A percentile compares a stretch with the other conserved stretches of the same genome.
These are phyloP conservation scores for Obelidium mucronatum DNA, from an alignment of 192 early-diverging fungal genomes.

Conservation along the genomic window DNA sequence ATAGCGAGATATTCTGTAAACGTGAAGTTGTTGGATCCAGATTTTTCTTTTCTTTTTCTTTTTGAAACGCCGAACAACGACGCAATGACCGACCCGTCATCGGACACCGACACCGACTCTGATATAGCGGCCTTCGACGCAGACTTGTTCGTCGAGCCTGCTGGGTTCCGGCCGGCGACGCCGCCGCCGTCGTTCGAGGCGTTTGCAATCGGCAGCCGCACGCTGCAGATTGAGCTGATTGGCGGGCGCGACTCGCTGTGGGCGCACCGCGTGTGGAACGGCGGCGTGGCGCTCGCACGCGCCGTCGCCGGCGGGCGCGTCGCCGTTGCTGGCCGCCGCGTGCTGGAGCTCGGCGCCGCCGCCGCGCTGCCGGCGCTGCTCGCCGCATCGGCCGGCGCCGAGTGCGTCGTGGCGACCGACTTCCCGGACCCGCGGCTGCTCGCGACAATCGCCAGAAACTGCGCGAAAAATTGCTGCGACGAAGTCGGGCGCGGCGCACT, in stretches of 20 bases:
- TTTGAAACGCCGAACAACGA: too few relatives aligned
- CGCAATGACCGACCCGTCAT: too few relatives aligned
- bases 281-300: constrained; percentile 56
- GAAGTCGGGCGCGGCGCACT: constrained; percentile 13
- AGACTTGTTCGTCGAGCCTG: neutral
- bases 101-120: too few relatives aligned
- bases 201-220: neutral
- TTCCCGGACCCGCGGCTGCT: constrained; percentile 81
- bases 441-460: constrained; percentile 78
- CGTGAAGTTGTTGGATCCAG: too few relatives aligned
- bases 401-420: constrained; percentile 69
- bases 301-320: constrained; percentile 76
- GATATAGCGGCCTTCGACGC: too few relatives aligned
- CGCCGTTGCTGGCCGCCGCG: constrained; percentile 61
- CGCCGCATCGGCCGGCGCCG: neutral
- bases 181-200: neutral
- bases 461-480: constrained; percentile 54
- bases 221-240: neutral
- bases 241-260: constrained; percentile 11
- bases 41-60: too few relatives aligned
- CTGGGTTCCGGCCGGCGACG: neutral
- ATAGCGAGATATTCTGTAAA: too few relatives aligned
- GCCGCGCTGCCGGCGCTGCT: neutral
- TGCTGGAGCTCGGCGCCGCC: constrained; percentile 69
- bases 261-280: neutral